Evolutionary conservation across 2,329 filamentous ascomycete genomes (phyloP).

Genomic region (Neofusicoccum laricinum): DNA sequence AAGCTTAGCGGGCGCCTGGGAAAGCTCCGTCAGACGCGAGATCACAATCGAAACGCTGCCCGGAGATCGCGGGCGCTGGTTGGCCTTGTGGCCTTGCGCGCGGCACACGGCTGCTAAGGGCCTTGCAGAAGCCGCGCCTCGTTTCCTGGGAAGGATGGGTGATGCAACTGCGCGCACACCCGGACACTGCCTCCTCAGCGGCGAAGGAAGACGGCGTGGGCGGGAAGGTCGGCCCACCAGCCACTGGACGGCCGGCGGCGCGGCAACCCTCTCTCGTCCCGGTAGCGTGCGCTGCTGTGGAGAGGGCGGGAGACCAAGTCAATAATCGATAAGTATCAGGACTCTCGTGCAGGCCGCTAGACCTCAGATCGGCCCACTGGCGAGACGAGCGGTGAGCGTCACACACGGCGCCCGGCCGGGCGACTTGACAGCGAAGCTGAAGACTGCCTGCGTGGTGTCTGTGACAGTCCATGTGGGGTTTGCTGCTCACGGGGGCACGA

Average conservation of each 20-base stretch:
- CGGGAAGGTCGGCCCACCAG: not conserved
- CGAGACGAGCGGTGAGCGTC: conserved; percentile 14
- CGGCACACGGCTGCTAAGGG: not conserved
- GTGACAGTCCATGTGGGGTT: conserved; percentile 4
- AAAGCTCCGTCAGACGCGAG: not conserved
- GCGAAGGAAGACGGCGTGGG: not conserved
- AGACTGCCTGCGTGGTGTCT: conserved; percentile 8
- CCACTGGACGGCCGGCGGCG: not conserved
- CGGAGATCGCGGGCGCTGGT: not conserved
- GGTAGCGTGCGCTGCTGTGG: not conserved
- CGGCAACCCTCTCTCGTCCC: too few species aligned
- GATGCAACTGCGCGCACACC: not conserved
- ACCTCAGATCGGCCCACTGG: not conserved
- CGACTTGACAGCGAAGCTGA: conserved; percentile 11
- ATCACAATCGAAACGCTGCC: conserved; percentile 1
- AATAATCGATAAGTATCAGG: conserved; percentile 3
- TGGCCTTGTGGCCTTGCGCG: conserved; percentile 12
- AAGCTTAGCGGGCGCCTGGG: not conserved
- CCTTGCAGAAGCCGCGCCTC: not conserved
- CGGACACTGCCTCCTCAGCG: not conserved
- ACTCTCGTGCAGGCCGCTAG: not conserved
- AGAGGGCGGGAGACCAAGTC: not conserved
- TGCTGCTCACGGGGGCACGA: not conserved
- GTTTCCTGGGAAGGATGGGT: not conserved
- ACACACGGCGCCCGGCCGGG: not conserved